Evolutionary conservation across 2,329 filamentous ascomycete genomes (phyloP).

Genomic region (Fusarium sp.): DNA sequence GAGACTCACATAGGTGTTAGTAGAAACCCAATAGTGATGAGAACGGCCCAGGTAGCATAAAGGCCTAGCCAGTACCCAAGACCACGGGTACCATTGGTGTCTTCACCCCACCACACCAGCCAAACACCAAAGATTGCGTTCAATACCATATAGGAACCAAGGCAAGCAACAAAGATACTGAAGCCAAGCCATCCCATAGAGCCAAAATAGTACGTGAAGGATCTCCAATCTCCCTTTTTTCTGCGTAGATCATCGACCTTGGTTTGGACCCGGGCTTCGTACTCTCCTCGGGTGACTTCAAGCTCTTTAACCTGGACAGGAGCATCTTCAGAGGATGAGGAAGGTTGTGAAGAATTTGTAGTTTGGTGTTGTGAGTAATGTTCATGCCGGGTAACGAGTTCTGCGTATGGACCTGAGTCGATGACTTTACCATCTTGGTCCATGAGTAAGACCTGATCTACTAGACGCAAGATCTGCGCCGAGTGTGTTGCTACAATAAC

Average conservation of each 20-base stretch:
- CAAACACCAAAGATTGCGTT: constrained; percentile 14
- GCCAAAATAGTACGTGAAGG: constrained; percentile 1
- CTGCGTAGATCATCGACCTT: not conserved
- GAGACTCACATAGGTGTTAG: not conserved
- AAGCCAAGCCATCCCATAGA: not conserved
- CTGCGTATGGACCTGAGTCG: not conserved
- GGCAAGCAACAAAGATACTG: not conserved
- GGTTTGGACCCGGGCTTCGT: not conserved
- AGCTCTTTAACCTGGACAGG: not conserved
- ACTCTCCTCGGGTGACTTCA: not conserved
- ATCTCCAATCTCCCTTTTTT: constrained; percentile 5
- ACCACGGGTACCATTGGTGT: not conserved
- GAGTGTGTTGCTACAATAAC: not conserved
- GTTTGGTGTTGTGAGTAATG: not conserved
- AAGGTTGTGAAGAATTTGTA: no score
- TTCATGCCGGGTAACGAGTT: not conserved
- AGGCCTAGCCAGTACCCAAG: constrained; percentile 13
- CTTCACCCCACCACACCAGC: constrained; percentile 7
- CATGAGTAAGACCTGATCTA: constrained; percentile 1
- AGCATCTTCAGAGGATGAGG: no score
- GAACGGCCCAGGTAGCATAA: constrained; percentile 1
- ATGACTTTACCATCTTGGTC: not conserved
- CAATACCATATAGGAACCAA: not conserved
- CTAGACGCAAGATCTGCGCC: not conserved
- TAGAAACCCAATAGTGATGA: not conserved